A percentile compares a stretch with the other conserved stretches of the same genome.
These are phyloP conservation scores for Drechmeria coniospora DNA, from an alignment of 2,329 filamentous ascomycete species.

Conservation along the genomic window DNA sequence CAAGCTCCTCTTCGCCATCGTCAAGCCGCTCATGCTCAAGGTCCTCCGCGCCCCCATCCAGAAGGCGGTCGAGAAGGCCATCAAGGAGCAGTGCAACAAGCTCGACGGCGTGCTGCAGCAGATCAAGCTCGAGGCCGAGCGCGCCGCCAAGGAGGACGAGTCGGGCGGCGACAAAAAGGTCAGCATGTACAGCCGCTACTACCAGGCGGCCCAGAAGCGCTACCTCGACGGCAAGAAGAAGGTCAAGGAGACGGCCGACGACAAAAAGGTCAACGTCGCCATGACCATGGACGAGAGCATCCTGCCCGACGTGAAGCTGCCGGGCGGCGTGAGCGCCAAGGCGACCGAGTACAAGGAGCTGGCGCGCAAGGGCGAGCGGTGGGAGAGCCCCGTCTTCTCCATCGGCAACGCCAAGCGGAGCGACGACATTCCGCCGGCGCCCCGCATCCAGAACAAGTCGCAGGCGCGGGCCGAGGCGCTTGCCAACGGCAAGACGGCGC, in stretches of 20 bases:
- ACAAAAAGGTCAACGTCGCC: conserved; percentile 48
- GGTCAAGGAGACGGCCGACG: conserved; percentile 42
- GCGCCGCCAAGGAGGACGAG: conserved; percentile 42
- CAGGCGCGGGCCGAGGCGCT: conserved; percentile 6
- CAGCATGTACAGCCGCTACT: conserved; percentile 81
- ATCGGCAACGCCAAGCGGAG: conserved; percentile 67
- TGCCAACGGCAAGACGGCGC: conserved; percentile 5
- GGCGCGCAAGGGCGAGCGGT: conserved; percentile 74
- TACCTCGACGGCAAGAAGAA: conserved; percentile 65
- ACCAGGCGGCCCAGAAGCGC: conserved; percentile 57
- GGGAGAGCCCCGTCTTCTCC: conserved; percentile 88
- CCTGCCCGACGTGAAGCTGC: conserved; percentile 75
- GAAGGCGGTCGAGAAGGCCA: conserved; percentile 77
- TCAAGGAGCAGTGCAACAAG: conserved; percentile 67
- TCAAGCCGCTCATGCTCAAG: conserved; percentile 78
- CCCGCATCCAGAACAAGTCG: conserved; percentile 32
- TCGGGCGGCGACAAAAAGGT: conserved; percentile 53
- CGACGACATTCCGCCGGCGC: conserved; percentile 49
- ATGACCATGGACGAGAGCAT: conserved; percentile 65
- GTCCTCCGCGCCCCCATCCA: conserved; percentile 71
- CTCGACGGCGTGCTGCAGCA: conserved; percentile 58
- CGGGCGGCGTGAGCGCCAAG: conserved; percentile 74
- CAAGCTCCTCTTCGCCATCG: conserved; percentile 73
- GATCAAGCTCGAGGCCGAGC: conserved; percentile 71
- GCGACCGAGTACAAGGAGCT: conserved; percentile 87